Percentiles rank a stretch among this genome's conserved stretches.
phyloP scores from a whole-genome alignment of 2,329 filamentous ascomycete species.

The Nemania sp. region DNA sequence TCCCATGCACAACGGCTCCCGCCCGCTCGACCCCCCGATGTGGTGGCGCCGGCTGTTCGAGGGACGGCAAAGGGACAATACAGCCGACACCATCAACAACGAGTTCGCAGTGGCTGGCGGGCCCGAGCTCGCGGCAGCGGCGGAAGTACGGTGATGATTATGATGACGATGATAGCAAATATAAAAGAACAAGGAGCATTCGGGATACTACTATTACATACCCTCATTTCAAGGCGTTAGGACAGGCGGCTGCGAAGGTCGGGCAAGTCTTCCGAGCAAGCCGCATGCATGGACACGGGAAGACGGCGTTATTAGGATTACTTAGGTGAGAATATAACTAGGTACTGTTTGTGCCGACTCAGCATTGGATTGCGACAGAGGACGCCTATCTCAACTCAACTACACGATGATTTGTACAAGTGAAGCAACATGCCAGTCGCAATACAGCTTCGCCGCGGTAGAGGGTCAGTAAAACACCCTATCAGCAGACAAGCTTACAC shows the following conservation, averaged over 20 bases:
- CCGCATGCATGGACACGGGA: conserved; percentile 11
- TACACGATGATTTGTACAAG: not conserved
- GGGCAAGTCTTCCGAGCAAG: conserved; percentile 6
- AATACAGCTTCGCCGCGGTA: not conserved
- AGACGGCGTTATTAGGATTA: conserved; percentile 22
- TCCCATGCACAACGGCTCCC: conserved; percentile 79
- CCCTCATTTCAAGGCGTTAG: conserved; percentile 36
- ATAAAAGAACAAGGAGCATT: not conserved
- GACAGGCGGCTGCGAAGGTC: conserved; percentile 18
- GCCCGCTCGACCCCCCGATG: conserved; percentile 83
- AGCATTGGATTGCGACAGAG: not conserved
- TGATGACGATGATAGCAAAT: not conserved
- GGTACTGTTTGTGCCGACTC: conserved; percentile 2
- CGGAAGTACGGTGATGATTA: conserved; percentile 38
- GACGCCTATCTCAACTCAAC: not conserved
- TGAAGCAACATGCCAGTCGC: not conserved
- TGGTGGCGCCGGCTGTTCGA: conserved; percentile 92
- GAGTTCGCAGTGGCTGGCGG: conserved; percentile 65
- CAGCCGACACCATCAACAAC: conserved; percentile 60
- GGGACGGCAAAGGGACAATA: conserved; percentile 53
- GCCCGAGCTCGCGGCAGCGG: conserved; percentile 64
- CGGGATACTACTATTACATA: conserved; percentile 25
- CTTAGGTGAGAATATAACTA: conserved; percentile 3
- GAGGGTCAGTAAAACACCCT: not conserved
- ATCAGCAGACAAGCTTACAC: not conserved